Base-by-base conservation (phyloP, 495 filamentous ascomycete genomes). In the Lasiosphaeria ovina region DNA sequence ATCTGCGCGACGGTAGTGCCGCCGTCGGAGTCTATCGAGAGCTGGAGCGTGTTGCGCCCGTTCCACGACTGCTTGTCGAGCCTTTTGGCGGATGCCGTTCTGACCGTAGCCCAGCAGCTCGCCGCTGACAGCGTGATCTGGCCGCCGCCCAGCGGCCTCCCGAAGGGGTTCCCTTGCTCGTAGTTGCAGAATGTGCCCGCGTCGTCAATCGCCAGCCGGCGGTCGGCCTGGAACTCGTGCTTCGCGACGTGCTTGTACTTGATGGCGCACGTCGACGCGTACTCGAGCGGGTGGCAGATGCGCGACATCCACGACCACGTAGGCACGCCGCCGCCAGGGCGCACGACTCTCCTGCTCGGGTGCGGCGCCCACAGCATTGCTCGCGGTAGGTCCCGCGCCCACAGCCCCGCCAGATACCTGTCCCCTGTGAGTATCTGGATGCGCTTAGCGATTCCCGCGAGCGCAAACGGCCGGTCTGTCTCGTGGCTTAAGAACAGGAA, bases 261-360 rank as follows among this genome's bases (percentile, higher is more conserved):
- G 1, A 51, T 32, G 0, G 42, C 62, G 33, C 55, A 44, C 2
- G 5, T 51, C 4, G 55, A 9, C 14, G 51, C 42, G 10, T 45
- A 10, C 31, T 16, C 35, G 36, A 35, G 32, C 3, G 54, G 59
- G 3, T 51, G 42, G 36, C 62, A 65, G 12, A 0, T 45, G 4
- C 54, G 42, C 1, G 59, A 38, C 62, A 65, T 65, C 62, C 62
- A 65, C 4, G 44, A 52, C 62, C 62, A 65, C 8, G 50, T 54
- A 1, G 62, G 59, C 11, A 54, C 32, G 4, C 58, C 38, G 5
- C 17, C 17, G 32, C 35, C 35, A 4, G 58, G 17, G 10, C 62
- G 54, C 14, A 52, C n/a, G 12, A 62, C 55, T 3, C n/a, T 55
- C 36, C 62, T 65, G n/a, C 47, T 62, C 14, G 47, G 56, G 11